Evolutionary conservation across 352 stramenopile genomes (phyloP), one percentile per base, ranked within the genome.

Genomic region (Phytophthora podocarpi): DNA sequence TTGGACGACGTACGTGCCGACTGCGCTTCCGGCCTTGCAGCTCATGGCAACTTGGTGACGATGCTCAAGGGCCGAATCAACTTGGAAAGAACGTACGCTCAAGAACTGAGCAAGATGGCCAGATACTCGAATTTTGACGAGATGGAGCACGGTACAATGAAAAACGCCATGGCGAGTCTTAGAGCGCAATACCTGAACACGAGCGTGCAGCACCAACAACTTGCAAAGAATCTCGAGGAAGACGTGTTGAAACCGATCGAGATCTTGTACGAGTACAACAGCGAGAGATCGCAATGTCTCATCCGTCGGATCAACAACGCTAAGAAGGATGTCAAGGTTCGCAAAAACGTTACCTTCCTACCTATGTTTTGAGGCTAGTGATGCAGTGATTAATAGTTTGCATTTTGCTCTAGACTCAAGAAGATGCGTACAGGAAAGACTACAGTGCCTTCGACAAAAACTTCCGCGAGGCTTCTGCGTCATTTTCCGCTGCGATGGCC

Each of bases 311-410:
- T 89, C 13, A 76, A 75, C 41, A 77, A 72, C 30, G 72, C 90
- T 27, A 93, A 91, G 75, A 95, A 95, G 40, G 75, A 91, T 42
- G 72, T 78, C 27, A 93, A 93, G 67, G 80, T 80, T n/a, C n/a
- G n/a, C n/a, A n/a, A n/a, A n/a, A n/a, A n/a, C n/a, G n/a, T n/a
- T n/a, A n/a, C n/a, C n/a, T n/a, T n/a, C n/a, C n/a, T n/a, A n/a
- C n/a, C n/a, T n/a, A 53, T 15, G 20, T 12, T 16, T 28, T 26
- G 28, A 35, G 11, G 11, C 8, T 21, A 48, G 11, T 40, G 16
- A 23, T 39, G 18, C 4, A 3, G 18, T 30, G 5, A 31, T 51
- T 39, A 28, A 54, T 12, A 50, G 3, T n/a, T 30, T 42, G 16
- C 40, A 0, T 21, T 49, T 39, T 60, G 27, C 27, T 67, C 8